Evolutionary conservation across 2,329 filamentous ascomycete genomes (phyloP).

Genomic region (Penicillium sp.): DNA sequence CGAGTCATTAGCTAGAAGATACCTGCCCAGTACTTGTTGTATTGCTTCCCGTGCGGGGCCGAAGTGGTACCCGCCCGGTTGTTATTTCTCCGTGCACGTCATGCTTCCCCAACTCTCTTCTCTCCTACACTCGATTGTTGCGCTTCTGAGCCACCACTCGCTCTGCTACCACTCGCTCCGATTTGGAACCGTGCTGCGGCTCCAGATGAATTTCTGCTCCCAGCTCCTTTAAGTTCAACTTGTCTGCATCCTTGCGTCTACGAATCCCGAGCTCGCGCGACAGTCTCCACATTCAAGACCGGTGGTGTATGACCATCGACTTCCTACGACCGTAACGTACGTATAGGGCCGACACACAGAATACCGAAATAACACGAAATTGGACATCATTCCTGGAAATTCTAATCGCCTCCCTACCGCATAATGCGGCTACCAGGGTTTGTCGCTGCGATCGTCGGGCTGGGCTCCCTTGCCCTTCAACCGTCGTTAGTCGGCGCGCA

Average conservation of each 20-base stretch:
- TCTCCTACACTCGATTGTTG: not conserved
- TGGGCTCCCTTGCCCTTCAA: slow-evolving; percentile 29
- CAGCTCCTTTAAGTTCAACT: not conserved
- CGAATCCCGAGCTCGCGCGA: not conserved
- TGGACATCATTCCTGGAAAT: not conserved
- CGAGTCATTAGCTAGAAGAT: not conserved
- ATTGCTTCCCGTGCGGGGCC: slow-evolving; percentile 6
- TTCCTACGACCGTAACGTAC: not conserved
- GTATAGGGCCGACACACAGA: not conserved
- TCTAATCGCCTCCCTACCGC: not conserved
- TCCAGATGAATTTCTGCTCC: not conserved
- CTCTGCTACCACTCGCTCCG: not conserved
- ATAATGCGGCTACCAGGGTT: slow-evolving; percentile 34
- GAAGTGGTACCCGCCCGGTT: slow-evolving; percentile 6
- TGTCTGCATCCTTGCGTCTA: not conserved
- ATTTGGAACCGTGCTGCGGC: not conserved
- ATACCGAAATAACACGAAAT: not conserved
- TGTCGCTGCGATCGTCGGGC: slow-evolving; percentile 25
- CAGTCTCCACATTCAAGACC: not conserved
- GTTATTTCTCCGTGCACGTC: slow-evolving; percentile 11
- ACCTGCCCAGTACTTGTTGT: slow-evolving; percentile 3
- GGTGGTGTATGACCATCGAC: not conserved
- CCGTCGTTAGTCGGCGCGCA: slow-evolving; percentile 28
- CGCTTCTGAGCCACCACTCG: not conserved
- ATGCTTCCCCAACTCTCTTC: slow-evolving; percentile 5